Evolutionary conservation across 768 basidiomycete genomes (phyloP), one percentile per base, ranked within the genome.

Genomic region (Coprinopsis strossmayeri): DNA sequence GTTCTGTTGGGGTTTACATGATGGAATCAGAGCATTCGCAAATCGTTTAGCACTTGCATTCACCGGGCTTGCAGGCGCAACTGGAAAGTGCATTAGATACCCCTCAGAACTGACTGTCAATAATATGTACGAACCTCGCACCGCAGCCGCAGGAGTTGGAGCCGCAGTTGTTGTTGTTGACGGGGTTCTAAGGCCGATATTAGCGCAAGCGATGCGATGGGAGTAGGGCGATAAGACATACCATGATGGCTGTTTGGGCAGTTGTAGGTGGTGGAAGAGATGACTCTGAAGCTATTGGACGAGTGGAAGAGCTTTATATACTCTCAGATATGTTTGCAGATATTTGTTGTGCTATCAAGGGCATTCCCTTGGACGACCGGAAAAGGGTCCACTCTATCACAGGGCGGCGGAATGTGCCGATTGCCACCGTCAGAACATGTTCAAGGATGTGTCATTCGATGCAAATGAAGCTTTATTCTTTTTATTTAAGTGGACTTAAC

Each of bases 41-140:
- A 38, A n/a, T 13, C 15, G 51, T 52, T 75, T 63, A 80, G 71
- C 79, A 85, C 66, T 82, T 82, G 81, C 81, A 83, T 53, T 76
- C 73, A 46, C 73, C 77, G 44, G 78, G 59, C 66, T 76, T 73
- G 75, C 82, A 84, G 23, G 52, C 49, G 70, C 82, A 85, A 52
- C 81, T 84, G 25, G 10, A 32, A 35, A 15, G 35, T 39, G 12
- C 25, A 20, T 50, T 20, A 27, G 13, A 26, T 24, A 0, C 13
- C n/a, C 34, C 11, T 49, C 48, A 30, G 52, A 53, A 39, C 38
- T 12, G 42, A 18, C 12, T 17, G 41, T 7, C 27, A 18, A 28
- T 18, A 42, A 10, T 24, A 20, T 13, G 28, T 23, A 13, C 48
- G 37, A 2, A 79, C 81, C 41, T 63, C 12, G 60, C 66, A 53